Base-by-base conservation (phyloP, 2,329 filamentous ascomycete genomes). In the Thermoascus crustaceus region DNA sequence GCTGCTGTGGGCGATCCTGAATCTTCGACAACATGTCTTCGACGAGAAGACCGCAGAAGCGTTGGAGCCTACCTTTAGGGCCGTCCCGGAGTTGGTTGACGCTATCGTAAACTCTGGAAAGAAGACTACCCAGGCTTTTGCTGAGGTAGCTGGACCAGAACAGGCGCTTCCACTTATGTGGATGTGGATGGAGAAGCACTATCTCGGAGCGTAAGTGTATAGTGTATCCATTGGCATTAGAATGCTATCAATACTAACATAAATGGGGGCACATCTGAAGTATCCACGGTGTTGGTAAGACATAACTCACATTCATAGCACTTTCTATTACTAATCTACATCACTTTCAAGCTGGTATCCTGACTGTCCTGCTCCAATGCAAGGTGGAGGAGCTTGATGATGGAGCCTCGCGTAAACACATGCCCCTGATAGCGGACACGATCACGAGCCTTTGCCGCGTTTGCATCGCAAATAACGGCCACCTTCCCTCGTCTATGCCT, bases 131-230 rank as follows among this genome's bases (percentile, higher is more conserved):
- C 42, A 40, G n/a, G 44, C 53, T 11, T 63, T 53, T 30, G 37
- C 44, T 3, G 38, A 53, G n/a, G 44, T 48, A 13, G 35, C 62
- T 35, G 57, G 56, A 23, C 39, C 50, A 3, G 30, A 51, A 21
- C 44, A 52, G 21, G 49, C 55, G 5, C 44, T 64, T 34, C 60
- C 60, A 7, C 39, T 66, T 34, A 65, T 65, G 61, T 66, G 61
- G 52, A 43, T 49, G 9, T 65, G 59, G 55, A 50, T 50, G 47
- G 54, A 59, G 38, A 52, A 45, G 3, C 44, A 54, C 32, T 63
- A 50, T 26, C 46, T 62, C 22, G 62, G 62, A 43, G 52, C 56
- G 60, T 63, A 33, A 57, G 60, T 56, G 4, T 27, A 16, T 14
- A 16, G 16, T 10, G 6, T 22, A 2, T 11, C 3, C 10, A 19